Conservation (phyloP, 208 protist species). For the Plasmodiophora brassicae region DNA sequence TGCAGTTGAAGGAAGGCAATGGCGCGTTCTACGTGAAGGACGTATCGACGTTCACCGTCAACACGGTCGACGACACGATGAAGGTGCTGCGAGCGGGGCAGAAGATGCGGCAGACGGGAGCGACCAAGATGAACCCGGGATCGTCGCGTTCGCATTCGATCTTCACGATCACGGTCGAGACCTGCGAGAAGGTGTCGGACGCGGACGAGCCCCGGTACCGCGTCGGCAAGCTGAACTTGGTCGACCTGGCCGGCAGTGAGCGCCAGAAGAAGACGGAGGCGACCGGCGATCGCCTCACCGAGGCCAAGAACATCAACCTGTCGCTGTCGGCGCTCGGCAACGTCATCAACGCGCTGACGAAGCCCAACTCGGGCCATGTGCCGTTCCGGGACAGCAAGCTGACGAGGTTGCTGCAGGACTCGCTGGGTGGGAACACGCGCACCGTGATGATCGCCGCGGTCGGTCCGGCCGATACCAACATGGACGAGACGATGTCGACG, state of each 20-base stretch:
- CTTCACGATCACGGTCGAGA: slow-evolving; percentile 60
- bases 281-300: slow-evolving; percentile 56
- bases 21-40: slow-evolving; percentile 18
- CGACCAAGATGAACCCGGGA: slow-evolving; percentile 45
- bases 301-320: slow-evolving; percentile 67
- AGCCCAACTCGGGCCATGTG: slow-evolving; percentile 58
- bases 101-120: slow-evolving; percentile 14
- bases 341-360: slow-evolving; percentile 32
- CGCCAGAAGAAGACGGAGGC: slow-evolving; percentile 60
- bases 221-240: slow-evolving; percentile 61
- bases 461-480: slow-evolving; percentile 57
- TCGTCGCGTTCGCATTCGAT: slow-evolving; percentile 62
- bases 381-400: slow-evolving; percentile 71
- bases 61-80: slow-evolving; percentile 22
- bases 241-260: slow-evolving; percentile 62
- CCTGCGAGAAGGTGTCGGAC: slow-evolving; percentile 40
- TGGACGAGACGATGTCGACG: slow-evolving; percentile 60
- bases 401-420: slow-evolving; percentile 52
- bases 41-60: slow-evolving; percentile 31
- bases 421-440: slow-evolving; percentile 61
- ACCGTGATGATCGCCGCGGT: slow-evolving; percentile 64
- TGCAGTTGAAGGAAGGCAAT: slow-evolving; percentile 16
- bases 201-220: slow-evolving; percentile 29
- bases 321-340: slow-evolving; percentile 66
- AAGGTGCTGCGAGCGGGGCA: slow-evolving; percentile 12